Base-by-base conservation (phyloP, 495 filamentous ascomycete species). In the Xylaria longipes region DNA sequence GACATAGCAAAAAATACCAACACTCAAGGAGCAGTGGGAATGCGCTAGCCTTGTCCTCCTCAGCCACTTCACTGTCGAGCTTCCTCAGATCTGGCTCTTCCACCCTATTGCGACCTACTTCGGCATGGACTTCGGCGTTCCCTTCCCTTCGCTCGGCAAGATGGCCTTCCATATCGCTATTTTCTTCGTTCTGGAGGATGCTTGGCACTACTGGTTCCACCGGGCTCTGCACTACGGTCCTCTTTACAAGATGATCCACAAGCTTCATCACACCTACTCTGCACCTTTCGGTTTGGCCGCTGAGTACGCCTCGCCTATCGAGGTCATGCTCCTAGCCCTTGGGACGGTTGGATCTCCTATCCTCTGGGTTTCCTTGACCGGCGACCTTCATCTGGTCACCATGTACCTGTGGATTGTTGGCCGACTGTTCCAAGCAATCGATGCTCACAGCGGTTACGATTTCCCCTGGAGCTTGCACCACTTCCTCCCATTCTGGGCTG, bases 1-100 rank as follows among this genome's bases (percentile, higher is more conserved):
- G 46, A 4, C 37, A 39, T 76, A 97, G 92, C 88, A 91, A 81
- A 99, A 98, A 86, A 88, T 97, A 33, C 96, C 96, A 1, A 97
- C 94, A 1, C 85, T 90, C 68, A 90, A 87, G 71, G 96, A 99
- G 77, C 96, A 99, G 83, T 97, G 93, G 92, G 89, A 93, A 73
- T 99, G 96, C 82, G 94, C 96, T 20, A 91, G 88, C 72, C 88
- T 98, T 71, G 96, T 99, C 48, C 90, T 99, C 61, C 84, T 99
- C 68, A 91, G 88, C 76, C 96, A 99, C 81, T 96, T 97, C 83
- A 98, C 96, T 56, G 96, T 98, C 74, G 96, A 99, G 80, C 86
- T 99, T 5, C 95, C 96, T 52, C 97, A 98, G 81, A 99, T 99
- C 78, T 99, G 96, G 96, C 88, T 98, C 69, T 99, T 99, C 87